Conservation (phyloP, 1,284 basidiomycete genomes). For the Trametes polyzona region DNA sequence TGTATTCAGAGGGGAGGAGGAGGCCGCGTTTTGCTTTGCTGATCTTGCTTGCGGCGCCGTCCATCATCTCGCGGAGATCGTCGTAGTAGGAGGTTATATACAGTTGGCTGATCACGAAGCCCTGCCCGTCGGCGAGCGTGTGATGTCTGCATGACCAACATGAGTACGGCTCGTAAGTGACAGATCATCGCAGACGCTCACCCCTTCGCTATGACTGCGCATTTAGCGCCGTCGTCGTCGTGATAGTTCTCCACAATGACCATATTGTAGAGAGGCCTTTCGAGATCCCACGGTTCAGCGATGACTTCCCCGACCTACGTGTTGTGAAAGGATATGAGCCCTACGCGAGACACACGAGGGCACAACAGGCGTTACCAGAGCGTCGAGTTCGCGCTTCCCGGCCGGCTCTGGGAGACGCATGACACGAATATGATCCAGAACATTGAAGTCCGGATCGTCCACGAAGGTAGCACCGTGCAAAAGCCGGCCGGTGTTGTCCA, state of each 20-base stretch:
- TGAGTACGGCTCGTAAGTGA: not conserved
- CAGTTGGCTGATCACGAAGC: slow-evolving; percentile 37
- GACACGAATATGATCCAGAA: slow-evolving; percentile 29
- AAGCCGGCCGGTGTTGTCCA: slow-evolving; percentile 30
- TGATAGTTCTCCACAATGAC: slow-evolving; percentile 35
- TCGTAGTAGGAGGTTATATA: slow-evolving; percentile 36
- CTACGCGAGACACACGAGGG: too few species aligned
- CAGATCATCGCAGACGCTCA: not conserved
- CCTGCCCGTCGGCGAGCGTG: slow-evolving; percentile 34
- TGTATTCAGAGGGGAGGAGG: slow-evolving; percentile 31
- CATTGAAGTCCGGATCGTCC: slow-evolving; percentile 33
- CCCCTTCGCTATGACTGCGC: slow-evolving; percentile 33
- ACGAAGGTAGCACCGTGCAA: slow-evolving; percentile 34
- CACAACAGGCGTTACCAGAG: slow-evolving; percentile 31
- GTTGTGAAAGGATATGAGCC: not conserved
- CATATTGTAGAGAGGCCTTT: slow-evolving; percentile 34
- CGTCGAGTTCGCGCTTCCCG: slow-evolving; percentile 33
- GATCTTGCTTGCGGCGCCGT: slow-evolving; percentile 18
- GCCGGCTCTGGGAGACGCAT: slow-evolving; percentile 32
- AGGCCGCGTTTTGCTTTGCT: slow-evolving; percentile 23
- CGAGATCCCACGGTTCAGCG: slow-evolving; percentile 36
- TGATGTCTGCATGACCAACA: slow-evolving; percentile 26
- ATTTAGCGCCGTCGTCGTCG: slow-evolving; percentile 33
- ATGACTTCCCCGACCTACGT: slow-evolving; percentile 35
- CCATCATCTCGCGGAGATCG: slow-evolving; percentile 29